Evolutionary conservation across 2,329 filamentous ascomycete species (phyloP), one percentile per base, ranked within the genome.

Genomic region (Fusarium tricinctum): DNA sequence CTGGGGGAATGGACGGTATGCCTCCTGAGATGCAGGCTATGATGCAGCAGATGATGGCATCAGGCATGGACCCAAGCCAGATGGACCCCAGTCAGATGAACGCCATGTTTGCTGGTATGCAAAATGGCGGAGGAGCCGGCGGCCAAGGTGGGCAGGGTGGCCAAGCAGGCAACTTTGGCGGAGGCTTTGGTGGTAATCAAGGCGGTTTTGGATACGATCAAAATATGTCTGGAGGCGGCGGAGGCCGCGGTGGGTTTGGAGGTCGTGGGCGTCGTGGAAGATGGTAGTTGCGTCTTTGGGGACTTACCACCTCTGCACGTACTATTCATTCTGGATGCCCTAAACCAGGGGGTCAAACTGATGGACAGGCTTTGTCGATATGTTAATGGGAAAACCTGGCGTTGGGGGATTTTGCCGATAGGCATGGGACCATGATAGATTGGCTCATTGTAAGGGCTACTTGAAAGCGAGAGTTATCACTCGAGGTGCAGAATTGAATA

Each of bases 1-100:
- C 83, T 0, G 85, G 61, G 8, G 60, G 85, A 5, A 88, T 89
- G 85, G 88, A 90, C 23, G 86, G 85, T n/a, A 87, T 90, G 78
- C 80, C 87, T 5, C 85, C 88, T 0, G 88, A 90, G 74, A 90
- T 91, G 86, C 88, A 90, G 75, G 82, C 83, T 45, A 89, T 90
- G 86, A 88, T 91, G 86, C 88, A 90, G 77, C 88, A 90, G 77
- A 89, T 91, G 87, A 89, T 90, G 85, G 83, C 85, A 1, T 82
- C 83, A 1, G 88, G 88, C 22, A 88, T 90, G 81, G 88, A 91
- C 67, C 87, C 88, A 40, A 88, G 83, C 63, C 88, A 90, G 78
- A 89, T 91, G 87, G 88, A 91, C 64, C 85, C 87, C 38, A 81
- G 80, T 32, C 78, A 85, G 60, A 85, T 88, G 81, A 82, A 82